phyloP scores from a whole-genome alignment of 2,329 filamentous ascomycete genomes.

The Cadophora luteo-olivacea region DNA sequence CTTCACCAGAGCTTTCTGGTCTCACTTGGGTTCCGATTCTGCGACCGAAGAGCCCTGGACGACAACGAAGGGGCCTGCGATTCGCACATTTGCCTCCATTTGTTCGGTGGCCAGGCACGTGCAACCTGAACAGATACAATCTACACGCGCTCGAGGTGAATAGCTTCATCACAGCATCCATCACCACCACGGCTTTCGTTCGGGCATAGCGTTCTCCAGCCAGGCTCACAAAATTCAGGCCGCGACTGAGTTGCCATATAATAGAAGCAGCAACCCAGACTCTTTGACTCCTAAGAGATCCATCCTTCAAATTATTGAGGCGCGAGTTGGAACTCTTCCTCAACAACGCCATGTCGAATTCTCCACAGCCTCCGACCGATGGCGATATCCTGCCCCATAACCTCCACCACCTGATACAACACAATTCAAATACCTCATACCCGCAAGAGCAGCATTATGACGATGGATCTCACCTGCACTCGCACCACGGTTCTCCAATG shows the following conservation, averaged over 20 bases:
- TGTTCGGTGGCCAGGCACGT: neutral
- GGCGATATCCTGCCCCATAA: conserved; percentile 50
- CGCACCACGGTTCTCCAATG: conserved; percentile 40
- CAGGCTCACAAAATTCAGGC: neutral
- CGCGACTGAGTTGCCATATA: conserved; percentile 11
- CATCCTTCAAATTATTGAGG: conserved; percentile 13
- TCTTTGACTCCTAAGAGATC: conserved; percentile 11
- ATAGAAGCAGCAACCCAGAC: conserved; percentile 7
- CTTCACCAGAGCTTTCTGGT: conserved; percentile 33
- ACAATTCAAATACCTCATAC: conserved; percentile 48
- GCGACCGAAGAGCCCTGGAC: conserved; percentile 19
- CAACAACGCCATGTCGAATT: conserved; percentile 35
- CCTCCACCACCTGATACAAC: conserved; percentile 52
- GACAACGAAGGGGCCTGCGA: neutral
- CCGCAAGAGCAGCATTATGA: conserved; percentile 39
- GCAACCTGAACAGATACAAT: neutral
- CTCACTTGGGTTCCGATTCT: conserved; percentile 34
- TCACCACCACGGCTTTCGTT: neutral
- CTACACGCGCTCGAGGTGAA: neutral
- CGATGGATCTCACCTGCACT: conserved; percentile 36
- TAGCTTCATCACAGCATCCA: neutral
- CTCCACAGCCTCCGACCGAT: conserved; percentile 50
- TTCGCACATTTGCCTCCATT: neutral
- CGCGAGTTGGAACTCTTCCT: conserved; percentile 7
- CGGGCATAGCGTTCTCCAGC: neutral